Conservation (phyloP, 2,329 filamentous ascomycete species). For the Drechslera avenae region DNA sequence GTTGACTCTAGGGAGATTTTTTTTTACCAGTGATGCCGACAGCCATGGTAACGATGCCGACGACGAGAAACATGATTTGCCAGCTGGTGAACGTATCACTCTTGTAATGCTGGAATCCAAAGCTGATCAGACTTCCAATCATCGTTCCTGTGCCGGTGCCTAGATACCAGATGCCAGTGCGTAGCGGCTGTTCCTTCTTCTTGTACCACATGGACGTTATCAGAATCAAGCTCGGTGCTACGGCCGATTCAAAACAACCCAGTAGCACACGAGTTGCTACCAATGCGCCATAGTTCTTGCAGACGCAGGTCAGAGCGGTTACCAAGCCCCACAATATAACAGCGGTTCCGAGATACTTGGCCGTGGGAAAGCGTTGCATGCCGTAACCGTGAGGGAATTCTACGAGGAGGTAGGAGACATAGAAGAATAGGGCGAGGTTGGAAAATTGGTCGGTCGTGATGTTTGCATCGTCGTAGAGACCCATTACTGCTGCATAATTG, state of each 20-base stretch:
- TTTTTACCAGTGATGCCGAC: slow-evolving; percentile 34
- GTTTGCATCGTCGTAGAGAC: slow-evolving; percentile 46
- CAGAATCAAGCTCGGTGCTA: slow-evolving; percentile 64
- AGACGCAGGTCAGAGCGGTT: slow-evolving; percentile 55
- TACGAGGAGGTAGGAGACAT: slow-evolving; percentile 46
- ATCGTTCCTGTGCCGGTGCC: slow-evolving; percentile 56
- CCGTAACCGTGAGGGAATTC: slow-evolving; percentile 53
- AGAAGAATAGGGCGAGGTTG: slow-evolving; percentile 46
- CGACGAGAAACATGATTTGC: slow-evolving; percentile 71
- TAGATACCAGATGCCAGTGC: slow-evolving; percentile 51
- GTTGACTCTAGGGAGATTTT: no score
- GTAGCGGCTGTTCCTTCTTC: slow-evolving; percentile 64
- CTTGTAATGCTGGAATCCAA: slow-evolving; percentile 61
- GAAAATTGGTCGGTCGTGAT: slow-evolving; percentile 47
- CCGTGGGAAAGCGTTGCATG: slow-evolving; percentile 60
- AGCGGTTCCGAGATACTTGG: slow-evolving; percentile 57
- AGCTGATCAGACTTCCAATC: slow-evolving; percentile 62
- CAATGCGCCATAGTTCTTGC: slow-evolving; percentile 57
- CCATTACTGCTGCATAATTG: slow-evolving; percentile 52
- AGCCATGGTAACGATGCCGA: slow-evolving; percentile 43
- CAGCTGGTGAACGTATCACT: slow-evolving; percentile 62
- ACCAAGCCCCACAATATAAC: slow-evolving; percentile 56
- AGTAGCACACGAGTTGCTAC: slow-evolving; percentile 58
- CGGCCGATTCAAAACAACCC: slow-evolving; percentile 57
- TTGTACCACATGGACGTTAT: slow-evolving; percentile 72